Base-by-base conservation (phyloP, 441 rosid genomes). In the Erodium moschatum region DNA sequence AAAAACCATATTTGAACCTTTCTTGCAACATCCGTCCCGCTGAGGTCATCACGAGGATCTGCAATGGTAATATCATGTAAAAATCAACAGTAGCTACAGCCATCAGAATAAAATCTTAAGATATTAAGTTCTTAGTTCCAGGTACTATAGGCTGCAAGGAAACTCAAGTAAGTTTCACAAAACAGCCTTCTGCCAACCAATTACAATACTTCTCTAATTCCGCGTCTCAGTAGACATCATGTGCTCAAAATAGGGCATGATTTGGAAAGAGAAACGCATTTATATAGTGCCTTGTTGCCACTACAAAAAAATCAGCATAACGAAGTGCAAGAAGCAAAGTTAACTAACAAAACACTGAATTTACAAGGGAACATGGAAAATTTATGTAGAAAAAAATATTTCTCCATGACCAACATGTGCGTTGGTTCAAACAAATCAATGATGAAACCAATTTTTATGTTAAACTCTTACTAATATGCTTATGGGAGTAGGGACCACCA, bases 21-120 rank as follows among this genome's bases (percentile, higher is more conserved):
- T 82, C 96, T 87, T 19, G 96, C 95, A 75, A 91, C 96, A 77
- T 93, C 98, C 95, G 88, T 86, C 75, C 98, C 98, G 66, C 95
- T 70, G 0, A 93, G 96, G 83, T 93, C 97, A 76, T 93, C 98
- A 11, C 97, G 95, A 52, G 97, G 98, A 91, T 93, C 97, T 93
- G 90, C 80, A 79, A 64, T 62, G 70, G 71, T 20, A 71, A 76
- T 31, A 52, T 66, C 42, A 77, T 64, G 44, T 46, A 64, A 72
- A 31, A 13, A 21, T 21, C 63, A 73, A 35, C 31, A 69, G 11
- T 5, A 66, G 18, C 8, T 5, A 70, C 5, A 67, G 54, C 60
- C 64, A 71, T 50, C 18, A 6, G 10, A 72, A 71, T 54, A 67
- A 65, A 62, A 31, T 44, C 21, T 46, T 46, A 70, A 62, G 66